These are phyloP conservation scores for Globisporangium apiculatum DNA, from an alignment of 352 stramenopile species.

Conservation along the genomic window DNA sequence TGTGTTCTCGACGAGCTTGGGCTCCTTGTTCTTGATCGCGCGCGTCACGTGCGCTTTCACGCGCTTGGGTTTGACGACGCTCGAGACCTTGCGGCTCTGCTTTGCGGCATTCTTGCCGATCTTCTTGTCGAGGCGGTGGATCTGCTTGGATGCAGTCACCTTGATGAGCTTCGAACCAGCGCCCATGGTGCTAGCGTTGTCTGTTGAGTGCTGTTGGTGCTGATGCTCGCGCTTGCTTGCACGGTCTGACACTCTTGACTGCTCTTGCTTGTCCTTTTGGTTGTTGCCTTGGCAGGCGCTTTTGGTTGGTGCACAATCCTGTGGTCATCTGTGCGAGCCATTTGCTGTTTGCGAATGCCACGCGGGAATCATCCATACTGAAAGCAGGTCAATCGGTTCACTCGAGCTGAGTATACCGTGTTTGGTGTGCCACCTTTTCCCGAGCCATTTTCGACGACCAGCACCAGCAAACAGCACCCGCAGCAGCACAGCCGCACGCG, in stretches of 20 bases:
- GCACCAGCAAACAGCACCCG: too few relatives aligned
- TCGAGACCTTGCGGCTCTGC: constrained; percentile 65
- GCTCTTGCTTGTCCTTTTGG: too few relatives aligned
- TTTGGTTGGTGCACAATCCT: too few relatives aligned
- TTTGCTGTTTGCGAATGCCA: too few relatives aligned
- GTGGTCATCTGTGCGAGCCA: too few relatives aligned
- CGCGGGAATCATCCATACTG: too few relatives aligned
- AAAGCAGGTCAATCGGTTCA: too few relatives aligned
- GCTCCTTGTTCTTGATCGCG: constrained; percentile 82
- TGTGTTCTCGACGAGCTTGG: constrained; percentile 90
- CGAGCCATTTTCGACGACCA: too few relatives aligned
- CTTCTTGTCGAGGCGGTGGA: constrained; percentile 57
- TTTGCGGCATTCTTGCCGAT: constrained; percentile 61
- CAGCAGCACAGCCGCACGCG: too few relatives aligned
- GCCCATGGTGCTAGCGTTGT: constrained; percentile 28
- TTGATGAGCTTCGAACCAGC: constrained; percentile 62
- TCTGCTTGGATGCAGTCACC: constrained; percentile 60
- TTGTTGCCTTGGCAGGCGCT: too few relatives aligned
- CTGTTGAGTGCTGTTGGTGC: not conserved
- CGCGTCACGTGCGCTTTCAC: constrained; percentile 76
- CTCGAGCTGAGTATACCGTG: too few relatives aligned
- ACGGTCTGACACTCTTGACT: not conserved
- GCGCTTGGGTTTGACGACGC: constrained; percentile 68
- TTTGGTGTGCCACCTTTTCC: too few relatives aligned
- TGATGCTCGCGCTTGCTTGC: not conserved